phyloP scores from a whole-genome alignment of 225 moss, liverwort and hornwort species.

The Sphagnum tenellum region DNA sequence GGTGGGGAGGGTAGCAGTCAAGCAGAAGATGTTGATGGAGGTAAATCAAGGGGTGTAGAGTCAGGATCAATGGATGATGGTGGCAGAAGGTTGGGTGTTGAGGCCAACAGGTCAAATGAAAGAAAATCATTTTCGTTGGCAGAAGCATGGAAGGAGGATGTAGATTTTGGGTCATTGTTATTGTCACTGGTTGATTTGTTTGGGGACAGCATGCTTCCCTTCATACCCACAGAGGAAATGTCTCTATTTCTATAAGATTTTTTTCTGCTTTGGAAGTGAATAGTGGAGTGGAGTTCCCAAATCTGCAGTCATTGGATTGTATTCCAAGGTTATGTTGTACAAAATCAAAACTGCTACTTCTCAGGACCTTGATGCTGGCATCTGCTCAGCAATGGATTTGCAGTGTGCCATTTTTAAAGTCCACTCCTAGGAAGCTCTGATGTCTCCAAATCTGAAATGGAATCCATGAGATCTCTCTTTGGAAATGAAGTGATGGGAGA shows the following conservation, averaged over 20 bases:
- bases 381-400: too few species aligned
- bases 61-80: constrained; percentile 32
- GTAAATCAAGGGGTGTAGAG: constrained; percentile 31
- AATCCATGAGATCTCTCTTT: too few species aligned
- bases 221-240: constrained; percentile 80
- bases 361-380: too few species aligned
- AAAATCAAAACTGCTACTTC: too few species aligned
- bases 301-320: too few species aligned
- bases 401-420: too few species aligned
- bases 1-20: constrained; percentile 29
- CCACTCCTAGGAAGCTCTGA: too few species aligned
- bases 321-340: too few species aligned
- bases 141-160: constrained; percentile 95
- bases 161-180: constrained; percentile 59
- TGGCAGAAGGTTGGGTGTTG: constrained; percentile 32
- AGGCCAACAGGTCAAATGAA: constrained; percentile 22
- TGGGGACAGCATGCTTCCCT: constrained; percentile 96
- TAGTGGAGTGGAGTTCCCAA: too few species aligned
- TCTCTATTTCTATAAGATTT: constrained; percentile 49
- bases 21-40: constrained; percentile 39
- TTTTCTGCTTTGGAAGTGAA: neutral
- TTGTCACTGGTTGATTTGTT: constrained; percentile 78
- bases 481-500: too few species aligned
- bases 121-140: constrained; percentile 65
- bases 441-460: too few species aligned